These are phyloP conservation scores for Dactylellina drechsleri DNA, from an alignment of 2,329 filamentous ascomycete genomes.

Conservation along the genomic window DNA sequence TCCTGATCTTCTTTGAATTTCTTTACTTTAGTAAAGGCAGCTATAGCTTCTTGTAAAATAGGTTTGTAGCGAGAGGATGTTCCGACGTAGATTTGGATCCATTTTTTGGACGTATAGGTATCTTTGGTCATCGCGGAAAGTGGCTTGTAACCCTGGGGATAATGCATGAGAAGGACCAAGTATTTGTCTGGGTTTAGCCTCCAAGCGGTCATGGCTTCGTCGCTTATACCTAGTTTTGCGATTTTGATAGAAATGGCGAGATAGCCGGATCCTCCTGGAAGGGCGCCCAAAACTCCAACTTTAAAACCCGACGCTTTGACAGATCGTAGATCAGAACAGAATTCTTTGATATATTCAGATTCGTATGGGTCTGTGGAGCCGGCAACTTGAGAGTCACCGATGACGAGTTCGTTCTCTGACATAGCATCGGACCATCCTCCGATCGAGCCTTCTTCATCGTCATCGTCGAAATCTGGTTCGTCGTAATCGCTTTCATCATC, in stretches of 20 bases:
- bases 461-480: conserved; percentile 59
- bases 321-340: conserved; percentile 71
- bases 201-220: conserved; percentile 82
- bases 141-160: conserved; percentile 70
- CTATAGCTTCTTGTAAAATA: conserved; percentile 66
- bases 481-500: conserved; percentile 59
- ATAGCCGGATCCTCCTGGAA: conserved; percentile 65
- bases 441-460: conserved; percentile 59
- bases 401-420: conserved; percentile 49
- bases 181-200: conserved; percentile 74
- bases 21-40: conserved; percentile 65
- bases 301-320: conserved; percentile 75
- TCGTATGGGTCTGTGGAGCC: conserved; percentile 45
- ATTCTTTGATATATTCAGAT: conserved; percentile 47
- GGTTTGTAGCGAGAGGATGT: conserved; percentile 80
- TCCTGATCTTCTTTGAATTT: conserved; percentile 57
- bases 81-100: conserved; percentile 73
- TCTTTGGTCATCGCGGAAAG: conserved; percentile 68
- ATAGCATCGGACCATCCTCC: conserved; percentile 55
- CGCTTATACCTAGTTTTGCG: conserved; percentile 75
- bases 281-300: conserved; percentile 69
- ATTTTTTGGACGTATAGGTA: conserved; percentile 61
- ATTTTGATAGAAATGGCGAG: conserved; percentile 76
- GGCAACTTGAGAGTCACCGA: conserved; percentile 41
- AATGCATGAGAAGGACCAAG: conserved; percentile 76